Evolutionary conservation across 768 basidiomycete species (phyloP).

Genomic region (Collybiopsis confluens): DNA sequence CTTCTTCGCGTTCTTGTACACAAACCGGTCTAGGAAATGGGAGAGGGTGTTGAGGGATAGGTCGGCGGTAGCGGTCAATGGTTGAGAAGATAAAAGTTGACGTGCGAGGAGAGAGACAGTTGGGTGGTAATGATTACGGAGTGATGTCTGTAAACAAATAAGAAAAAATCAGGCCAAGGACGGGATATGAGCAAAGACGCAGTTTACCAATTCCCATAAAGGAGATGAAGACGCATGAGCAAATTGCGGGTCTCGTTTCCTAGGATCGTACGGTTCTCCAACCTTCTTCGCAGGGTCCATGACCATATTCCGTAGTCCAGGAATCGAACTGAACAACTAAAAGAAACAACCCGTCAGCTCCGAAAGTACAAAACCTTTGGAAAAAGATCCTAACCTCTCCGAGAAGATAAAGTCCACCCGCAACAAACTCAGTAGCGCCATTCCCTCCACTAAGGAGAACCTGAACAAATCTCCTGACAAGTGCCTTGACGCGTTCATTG

Average conservation of each 20-base stretch:
- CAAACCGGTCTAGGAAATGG: conserved; percentile 95
- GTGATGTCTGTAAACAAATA: conserved; percentile 52
- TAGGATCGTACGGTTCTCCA: conserved; percentile 65
- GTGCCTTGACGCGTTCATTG: conserved; percentile 64
- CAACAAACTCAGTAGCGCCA: conserved; percentile 82
- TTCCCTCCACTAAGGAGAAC: conserved; percentile 64
- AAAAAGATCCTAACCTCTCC: conserved; percentile 62
- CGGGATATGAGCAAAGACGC: neutral
- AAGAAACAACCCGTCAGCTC: neutral
- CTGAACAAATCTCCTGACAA: conserved; percentile 82
- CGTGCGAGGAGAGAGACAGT: conserved; percentile 81
- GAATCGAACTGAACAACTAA: conserved; percentile 38
- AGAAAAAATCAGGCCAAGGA: no score
- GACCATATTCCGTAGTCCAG: conserved; percentile 38
- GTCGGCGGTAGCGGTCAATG: conserved; percentile 80
- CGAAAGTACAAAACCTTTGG: conserved; percentile 1
- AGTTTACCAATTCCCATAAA: conserved; percentile 85
- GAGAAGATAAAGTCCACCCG: conserved; percentile 82
- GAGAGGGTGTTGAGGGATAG: conserved; percentile 90
- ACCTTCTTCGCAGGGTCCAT: conserved; percentile 21
- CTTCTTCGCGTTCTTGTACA: conserved; percentile 94
- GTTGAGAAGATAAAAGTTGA: conserved; percentile 69
- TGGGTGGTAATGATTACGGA: conserved; percentile 87
- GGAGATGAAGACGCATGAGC: conserved; percentile 76
- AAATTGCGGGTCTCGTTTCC: conserved; percentile 86